Percentiles rank a stretch among this genome's conserved stretches.
phyloP scores from a whole-genome alignment of 2,329 filamentous ascomycete genomes.

The Aureobasidium sp. region DNA sequence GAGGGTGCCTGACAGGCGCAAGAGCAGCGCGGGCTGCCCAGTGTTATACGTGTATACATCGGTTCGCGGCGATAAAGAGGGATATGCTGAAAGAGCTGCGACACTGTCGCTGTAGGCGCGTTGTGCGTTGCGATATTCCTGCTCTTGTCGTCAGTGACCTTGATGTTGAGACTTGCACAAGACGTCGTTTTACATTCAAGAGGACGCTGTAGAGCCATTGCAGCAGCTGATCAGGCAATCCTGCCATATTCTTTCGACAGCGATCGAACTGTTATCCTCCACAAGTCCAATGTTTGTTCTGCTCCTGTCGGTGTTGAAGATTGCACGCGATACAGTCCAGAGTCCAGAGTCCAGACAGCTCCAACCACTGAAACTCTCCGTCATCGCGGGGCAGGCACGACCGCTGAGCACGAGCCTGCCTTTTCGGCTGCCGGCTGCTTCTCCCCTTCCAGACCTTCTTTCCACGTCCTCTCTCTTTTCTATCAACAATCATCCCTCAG shows the following conservation, averaged over 20 bases:
- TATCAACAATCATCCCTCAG: too few relatives aligned
- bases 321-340: not conserved
- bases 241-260: conserved; percentile 38
- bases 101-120: conserved; percentile 89
- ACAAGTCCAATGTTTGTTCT: not conserved
- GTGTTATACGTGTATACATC: conserved; percentile 95
- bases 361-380: not conserved
- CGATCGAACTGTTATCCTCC: not conserved
- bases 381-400: conserved; percentile 7
- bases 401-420: not conserved
- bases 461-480: not conserved
- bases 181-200: not conserved
- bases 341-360: not conserved
- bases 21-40: conserved; percentile 76
- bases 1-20: conserved; percentile 79
- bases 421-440: not conserved
- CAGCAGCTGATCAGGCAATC: conserved; percentile 80
- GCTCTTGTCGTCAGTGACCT: conserved; percentile 28
- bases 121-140: conserved; percentile 93
- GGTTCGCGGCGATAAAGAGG: conserved; percentile 75
- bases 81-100: conserved; percentile 69
- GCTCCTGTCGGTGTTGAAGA: not conserved
- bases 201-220: conserved; percentile 94
- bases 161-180: not conserved
- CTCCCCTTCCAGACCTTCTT: not conserved